phyloP scores from a whole-genome alignment of 768 basidiomycete species.

The Pulveroboletus ravenelii region DNA sequence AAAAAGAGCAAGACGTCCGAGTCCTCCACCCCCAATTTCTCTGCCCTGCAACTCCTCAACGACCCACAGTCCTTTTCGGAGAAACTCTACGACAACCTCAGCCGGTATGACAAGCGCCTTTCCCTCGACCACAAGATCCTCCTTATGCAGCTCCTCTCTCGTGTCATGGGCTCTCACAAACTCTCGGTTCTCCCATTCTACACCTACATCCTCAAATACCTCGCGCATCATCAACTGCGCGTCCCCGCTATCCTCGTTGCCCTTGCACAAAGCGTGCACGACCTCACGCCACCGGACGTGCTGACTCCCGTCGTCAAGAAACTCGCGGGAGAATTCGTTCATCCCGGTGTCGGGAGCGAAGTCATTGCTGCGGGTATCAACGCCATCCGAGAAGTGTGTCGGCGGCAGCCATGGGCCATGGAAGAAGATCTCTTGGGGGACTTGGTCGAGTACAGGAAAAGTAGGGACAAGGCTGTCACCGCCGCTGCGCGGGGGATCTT shows the following conservation, averaged over 20 bases:
- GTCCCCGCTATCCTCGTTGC: slow-evolving; percentile 91
- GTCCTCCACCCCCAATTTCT: slow-evolving; percentile 62
- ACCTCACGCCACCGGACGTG: slow-evolving; percentile 90
- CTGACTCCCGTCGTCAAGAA: slow-evolving; percentile 87
- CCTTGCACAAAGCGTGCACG: slow-evolving; percentile 92
- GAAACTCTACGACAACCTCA: slow-evolving; percentile 82
- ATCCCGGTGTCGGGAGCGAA: slow-evolving; percentile 93
- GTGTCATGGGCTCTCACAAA: slow-evolving; percentile 91
- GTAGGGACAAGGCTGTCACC: slow-evolving; percentile 88
- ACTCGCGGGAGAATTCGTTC: slow-evolving; percentile 92
- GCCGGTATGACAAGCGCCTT: slow-evolving; percentile 88
- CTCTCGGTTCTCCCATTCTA: slow-evolving; percentile 93
- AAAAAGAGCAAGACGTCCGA: slow-evolving; percentile 32
- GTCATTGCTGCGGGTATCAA: slow-evolving; percentile 97
- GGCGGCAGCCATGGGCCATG: slow-evolving; percentile 95
- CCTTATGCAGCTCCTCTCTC: slow-evolving; percentile 92
- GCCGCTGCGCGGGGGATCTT: slow-evolving; percentile 85
- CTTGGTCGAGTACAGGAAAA: slow-evolving; percentile 92
- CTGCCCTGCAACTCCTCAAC: slow-evolving; percentile 86
- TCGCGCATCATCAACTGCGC: slow-evolving; percentile 86
- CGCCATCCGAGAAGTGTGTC: slow-evolving; percentile 89
- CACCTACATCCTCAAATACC: slow-evolving; percentile 92
- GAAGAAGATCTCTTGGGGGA: slow-evolving; percentile 91
- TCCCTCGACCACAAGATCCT: slow-evolving; percentile 96
- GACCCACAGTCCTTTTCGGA: slow-evolving; percentile 96